phyloP scores from a whole-genome alignment of 1,284 basidiomycete species.

The Puccinia coronata region DNA sequence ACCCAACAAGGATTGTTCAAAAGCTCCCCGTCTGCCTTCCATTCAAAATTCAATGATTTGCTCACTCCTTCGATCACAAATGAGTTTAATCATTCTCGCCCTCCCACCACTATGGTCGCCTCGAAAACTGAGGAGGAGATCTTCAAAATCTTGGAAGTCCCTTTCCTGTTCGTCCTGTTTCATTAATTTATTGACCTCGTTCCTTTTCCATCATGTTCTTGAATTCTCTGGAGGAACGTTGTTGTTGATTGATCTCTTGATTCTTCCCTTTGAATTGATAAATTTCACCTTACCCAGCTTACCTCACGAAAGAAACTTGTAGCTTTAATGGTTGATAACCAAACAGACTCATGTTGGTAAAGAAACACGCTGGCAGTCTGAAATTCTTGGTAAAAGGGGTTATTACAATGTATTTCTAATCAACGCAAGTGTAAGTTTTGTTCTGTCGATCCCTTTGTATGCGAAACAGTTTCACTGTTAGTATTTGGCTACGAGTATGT shows the following conservation, averaged over 20 bases:
- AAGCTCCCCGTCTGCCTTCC: constrained; percentile 71
- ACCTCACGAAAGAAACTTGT: not conserved
- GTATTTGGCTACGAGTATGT: no score
- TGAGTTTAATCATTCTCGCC: constrained; percentile 11
- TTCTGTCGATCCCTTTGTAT: no score
- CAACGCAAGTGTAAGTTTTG: no score
- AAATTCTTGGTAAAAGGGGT: no score
- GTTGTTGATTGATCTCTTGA: not conserved
- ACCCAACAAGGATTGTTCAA: constrained; percentile 79
- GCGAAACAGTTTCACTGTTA: no score
- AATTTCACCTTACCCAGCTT: not conserved
- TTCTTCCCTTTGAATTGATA: not conserved
- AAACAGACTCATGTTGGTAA: no score
- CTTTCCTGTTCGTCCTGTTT: constrained; percentile 8
- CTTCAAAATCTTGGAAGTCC: constrained; percentile 66
- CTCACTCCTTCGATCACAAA: not conserved
- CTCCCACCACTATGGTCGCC: constrained; percentile 65
- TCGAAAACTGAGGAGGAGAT: constrained; percentile 82
- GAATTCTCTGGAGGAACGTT: no score
- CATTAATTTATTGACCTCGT: no score
- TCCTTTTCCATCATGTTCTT: not conserved
- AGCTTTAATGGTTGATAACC: not conserved
- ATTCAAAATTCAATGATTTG: constrained; percentile 49
- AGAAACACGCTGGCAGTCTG: no score
- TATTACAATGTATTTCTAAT: no score